phyloP scores from a whole-genome alignment of 139 green algal species.

The Micromonas pusilla region DNA sequence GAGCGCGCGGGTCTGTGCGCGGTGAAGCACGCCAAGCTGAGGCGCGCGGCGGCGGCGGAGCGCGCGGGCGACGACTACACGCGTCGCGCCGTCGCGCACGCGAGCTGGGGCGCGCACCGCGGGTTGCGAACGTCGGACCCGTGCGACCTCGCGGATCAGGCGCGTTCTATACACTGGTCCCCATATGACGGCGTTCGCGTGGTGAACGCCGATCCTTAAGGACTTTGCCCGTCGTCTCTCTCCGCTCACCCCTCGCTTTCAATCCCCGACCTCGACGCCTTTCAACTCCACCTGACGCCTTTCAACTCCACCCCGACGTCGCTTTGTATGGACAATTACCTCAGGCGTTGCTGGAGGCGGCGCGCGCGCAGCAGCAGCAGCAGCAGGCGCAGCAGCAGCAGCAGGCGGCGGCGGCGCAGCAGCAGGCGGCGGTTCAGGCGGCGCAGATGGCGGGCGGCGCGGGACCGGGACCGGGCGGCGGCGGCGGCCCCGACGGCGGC shows the following conservation, averaged over 20 bases:
- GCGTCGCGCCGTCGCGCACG: constrained; percentile 10
- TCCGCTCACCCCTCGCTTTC: too few species aligned
- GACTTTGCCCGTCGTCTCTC: too few species aligned
- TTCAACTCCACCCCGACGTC: too few species aligned
- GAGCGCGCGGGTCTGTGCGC: not conserved
- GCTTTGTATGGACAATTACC: too few species aligned
- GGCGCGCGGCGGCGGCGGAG: not conserved
- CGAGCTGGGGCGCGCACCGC: not conserved
- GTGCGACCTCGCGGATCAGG: not conserved
- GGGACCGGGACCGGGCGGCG: not conserved
- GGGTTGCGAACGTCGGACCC: not conserved
- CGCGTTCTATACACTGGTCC: too few species aligned
- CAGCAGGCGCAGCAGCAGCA: not conserved
- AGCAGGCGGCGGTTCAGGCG: too few species aligned
- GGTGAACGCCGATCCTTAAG: too few species aligned
- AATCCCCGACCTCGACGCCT: too few species aligned
- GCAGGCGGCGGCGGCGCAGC: too few species aligned
- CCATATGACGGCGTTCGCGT: too few species aligned
- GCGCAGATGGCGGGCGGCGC: too few species aligned
- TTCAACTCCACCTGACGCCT: too few species aligned
- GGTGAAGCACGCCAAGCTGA: constrained; percentile 7
- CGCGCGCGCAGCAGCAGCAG: constrained; percentile 10
- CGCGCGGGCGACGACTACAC: not conserved
- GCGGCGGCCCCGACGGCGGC: constrained; percentile 19
- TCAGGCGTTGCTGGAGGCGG: not conserved